phyloP scores from a whole-genome alignment of 345 rosid genomes.

The Salix koriyanagi region DNA sequence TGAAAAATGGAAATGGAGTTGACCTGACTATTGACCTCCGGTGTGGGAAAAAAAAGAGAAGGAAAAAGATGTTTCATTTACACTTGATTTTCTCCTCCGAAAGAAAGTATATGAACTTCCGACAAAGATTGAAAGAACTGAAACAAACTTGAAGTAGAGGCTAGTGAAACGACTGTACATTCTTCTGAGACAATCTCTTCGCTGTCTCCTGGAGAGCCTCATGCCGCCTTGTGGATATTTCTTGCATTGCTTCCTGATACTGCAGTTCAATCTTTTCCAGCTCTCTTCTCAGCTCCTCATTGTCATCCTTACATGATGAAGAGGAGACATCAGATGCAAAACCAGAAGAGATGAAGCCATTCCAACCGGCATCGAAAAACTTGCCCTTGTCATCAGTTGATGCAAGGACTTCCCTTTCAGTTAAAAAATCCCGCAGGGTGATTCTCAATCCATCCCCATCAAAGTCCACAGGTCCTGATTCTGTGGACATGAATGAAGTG shows the following conservation, averaged over 20 bases:
- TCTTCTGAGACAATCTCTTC: slow-evolving; percentile 37
- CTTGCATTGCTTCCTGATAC: slow-evolving; percentile 12
- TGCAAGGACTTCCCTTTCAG: slow-evolving; percentile 8
- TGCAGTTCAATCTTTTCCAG: slow-evolving; percentile 8
- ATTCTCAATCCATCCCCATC: slow-evolving; percentile 5
- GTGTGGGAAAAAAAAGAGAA: neutral
- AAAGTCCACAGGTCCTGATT: slow-evolving; percentile 18
- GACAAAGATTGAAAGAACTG: slow-evolving; percentile 10
- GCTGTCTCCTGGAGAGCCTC: slow-evolving; percentile 33
- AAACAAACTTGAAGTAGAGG: neutral
- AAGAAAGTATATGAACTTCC: slow-evolving; percentile 39
- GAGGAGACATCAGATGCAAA: neutral
- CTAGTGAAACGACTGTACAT: slow-evolving; percentile 26
- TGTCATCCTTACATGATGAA: neutral
- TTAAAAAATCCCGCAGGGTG: neutral
- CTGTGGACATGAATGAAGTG: slow-evolving; percentile 28
- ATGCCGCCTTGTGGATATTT: neutral
- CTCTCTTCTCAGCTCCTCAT: slow-evolving; percentile 1
- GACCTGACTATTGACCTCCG: neutral
- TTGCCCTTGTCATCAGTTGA: slow-evolving; percentile 4
- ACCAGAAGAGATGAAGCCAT: neutral
- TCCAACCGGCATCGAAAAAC: neutral
- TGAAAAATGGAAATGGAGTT: neutral
- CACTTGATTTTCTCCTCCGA: slow-evolving; percentile 4
- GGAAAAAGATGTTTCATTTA: neutral